Percentiles rank a stretch among this genome's conserved stretches.
Conservation (phyloP, 208 protist species). For the Leishmania gerbilli region DNA sequence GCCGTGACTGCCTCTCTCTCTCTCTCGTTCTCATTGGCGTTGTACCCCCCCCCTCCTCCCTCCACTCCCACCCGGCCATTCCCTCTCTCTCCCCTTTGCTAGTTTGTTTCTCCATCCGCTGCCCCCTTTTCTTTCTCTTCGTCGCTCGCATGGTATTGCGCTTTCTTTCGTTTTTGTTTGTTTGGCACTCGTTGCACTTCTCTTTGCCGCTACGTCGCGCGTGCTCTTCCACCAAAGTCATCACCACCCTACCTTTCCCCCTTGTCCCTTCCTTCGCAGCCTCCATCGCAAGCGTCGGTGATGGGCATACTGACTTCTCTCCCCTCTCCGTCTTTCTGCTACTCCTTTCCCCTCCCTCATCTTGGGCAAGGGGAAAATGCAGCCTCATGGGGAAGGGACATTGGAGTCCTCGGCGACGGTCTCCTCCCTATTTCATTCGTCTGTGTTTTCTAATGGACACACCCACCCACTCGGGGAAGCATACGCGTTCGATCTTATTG, state of each 20-base stretch:
- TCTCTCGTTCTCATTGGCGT: constrained; percentile 6
- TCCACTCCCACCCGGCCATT: not conserved
- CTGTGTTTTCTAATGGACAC: not conserved
- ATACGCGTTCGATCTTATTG: not conserved
- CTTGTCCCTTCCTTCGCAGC: not conserved
- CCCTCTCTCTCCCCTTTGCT: not conserved
- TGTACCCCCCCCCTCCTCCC: not conserved
- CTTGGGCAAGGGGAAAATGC: not conserved
- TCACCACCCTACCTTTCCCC: not conserved
- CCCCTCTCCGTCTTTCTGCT: not conserved
- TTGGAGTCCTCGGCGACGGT: not conserved
- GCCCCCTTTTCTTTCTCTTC: not conserved
- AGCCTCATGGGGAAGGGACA: constrained; percentile 1
- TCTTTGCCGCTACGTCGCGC: not conserved
- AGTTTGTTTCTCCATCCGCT: not conserved
- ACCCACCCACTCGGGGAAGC: not conserved
- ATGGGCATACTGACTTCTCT: not conserved
- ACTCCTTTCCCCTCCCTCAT: constrained; percentile 9
- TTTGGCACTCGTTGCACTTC: not conserved
- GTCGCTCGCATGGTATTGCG: not conserved
- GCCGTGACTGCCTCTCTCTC: not conserved
- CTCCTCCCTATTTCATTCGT: not conserved
- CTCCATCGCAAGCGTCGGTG: not conserved
- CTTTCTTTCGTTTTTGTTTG: not conserved
- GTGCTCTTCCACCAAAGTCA: not conserved